Evolutionary conservation across 1,284 basidiomycete species (phyloP).

Genomic region (Fistulina hepatica): DNA sequence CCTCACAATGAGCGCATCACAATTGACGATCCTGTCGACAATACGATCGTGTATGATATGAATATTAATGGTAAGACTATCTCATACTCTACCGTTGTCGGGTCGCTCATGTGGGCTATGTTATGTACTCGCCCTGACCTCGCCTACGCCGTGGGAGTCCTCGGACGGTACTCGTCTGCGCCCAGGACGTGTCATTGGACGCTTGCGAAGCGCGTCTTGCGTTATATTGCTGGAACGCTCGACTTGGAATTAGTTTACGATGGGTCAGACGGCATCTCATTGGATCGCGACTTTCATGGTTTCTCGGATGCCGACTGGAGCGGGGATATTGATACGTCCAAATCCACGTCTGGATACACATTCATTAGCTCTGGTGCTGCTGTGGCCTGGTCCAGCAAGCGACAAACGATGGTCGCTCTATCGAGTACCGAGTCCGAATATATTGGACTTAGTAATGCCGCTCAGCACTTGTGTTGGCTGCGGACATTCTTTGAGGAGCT

Average conservation of each 20-base stretch:
- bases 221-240: conserved; percentile 18
- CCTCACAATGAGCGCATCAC: conserved; percentile 9
- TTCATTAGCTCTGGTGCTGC: conserved; percentile 18
- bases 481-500: conserved; percentile 17
- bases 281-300: conserved; percentile 14
- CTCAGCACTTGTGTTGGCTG: conserved; percentile 20
- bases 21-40: conserved; percentile 9
- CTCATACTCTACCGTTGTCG: conserved; percentile 12
- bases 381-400: conserved; percentile 22
- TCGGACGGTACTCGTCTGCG: conserved; percentile 15
- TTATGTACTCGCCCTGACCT: conserved; percentile 18
- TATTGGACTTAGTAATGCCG: conserved; percentile 21
- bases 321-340: conserved; percentile 10
- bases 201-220: conserved; percentile 17
- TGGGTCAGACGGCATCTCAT: conserved; percentile 7
- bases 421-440: conserved; percentile 29
- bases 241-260: conserved; percentile 13
- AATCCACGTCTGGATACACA: conserved; percentile 22
- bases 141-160: conserved; percentile 13
- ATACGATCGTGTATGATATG: conserved; percentile 2
- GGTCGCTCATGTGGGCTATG: conserved; percentile 17
- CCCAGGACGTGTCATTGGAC: conserved; percentile 15
- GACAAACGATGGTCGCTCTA: conserved; percentile 22
- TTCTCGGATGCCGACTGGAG: conserved; percentile 19
- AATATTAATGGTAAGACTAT: conserved; percentile 7